phyloP scores from a whole-genome alignment of 192 early-diverging fungal species.

The Diversispora epigaea region DNA sequence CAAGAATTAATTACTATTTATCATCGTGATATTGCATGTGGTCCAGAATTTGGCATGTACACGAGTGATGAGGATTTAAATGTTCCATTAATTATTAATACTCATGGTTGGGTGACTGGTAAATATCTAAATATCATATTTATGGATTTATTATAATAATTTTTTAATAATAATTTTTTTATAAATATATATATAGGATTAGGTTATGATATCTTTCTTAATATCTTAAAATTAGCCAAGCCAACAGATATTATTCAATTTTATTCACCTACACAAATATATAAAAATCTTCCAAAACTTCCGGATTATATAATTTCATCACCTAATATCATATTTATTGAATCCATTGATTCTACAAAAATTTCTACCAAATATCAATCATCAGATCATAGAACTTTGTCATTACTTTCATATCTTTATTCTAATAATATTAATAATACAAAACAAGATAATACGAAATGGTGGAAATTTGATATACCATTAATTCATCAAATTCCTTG shows the following conservation, averaged over 20 bases:
- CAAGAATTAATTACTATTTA: constrained; percentile 62
- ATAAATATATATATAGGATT: constrained; percentile 45
- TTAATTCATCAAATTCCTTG: constrained; percentile 58
- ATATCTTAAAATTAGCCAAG: constrained; percentile 55
- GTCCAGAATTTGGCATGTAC: constrained; percentile 21
- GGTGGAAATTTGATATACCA: constrained; percentile 59
- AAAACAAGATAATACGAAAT: constrained; percentile 13
- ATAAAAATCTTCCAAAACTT: constrained; percentile 46
- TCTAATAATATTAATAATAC: constrained; percentile 1
- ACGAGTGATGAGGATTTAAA: constrained; percentile 34
- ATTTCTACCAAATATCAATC: constrained; percentile 36
- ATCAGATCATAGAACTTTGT: constrained; percentile 64
- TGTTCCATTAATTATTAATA: constrained; percentile 92
- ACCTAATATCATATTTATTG: constrained; percentile 30
- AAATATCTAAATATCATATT: background rate
- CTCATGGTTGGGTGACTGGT: constrained; percentile 92
- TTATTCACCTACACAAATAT: constrained; percentile 36
- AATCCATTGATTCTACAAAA: constrained; percentile 27
- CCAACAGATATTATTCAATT: constrained; percentile 75
- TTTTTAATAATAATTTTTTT: background rate
- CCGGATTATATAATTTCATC: constrained; percentile 41
- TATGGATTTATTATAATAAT: background rate
- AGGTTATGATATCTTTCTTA: constrained; percentile 80
- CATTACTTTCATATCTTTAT: constrained; percentile 73
- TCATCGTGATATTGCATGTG: constrained; percentile 44